A percentile compares a stretch with the other conserved stretches of the same genome.
Evolutionary conservation across 495 filamentous ascomycete genomes (phyloP).

Genomic region (Margaritispora aquatica): DNA sequence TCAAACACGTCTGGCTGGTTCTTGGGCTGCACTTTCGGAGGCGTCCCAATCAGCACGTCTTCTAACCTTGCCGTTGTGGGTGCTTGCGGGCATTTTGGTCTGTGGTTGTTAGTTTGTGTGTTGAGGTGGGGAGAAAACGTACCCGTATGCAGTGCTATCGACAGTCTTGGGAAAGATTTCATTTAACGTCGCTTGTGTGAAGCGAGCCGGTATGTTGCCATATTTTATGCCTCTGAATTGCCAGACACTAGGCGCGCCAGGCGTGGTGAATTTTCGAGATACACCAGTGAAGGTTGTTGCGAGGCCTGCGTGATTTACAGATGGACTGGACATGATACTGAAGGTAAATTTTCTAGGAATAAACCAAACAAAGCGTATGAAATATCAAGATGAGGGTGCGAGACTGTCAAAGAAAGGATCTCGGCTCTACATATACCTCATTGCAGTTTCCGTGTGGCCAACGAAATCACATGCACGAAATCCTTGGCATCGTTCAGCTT

Average conservation of each 20-base stretch:
- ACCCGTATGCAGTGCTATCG: conserved; percentile 7
- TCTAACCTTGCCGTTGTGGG: not conserved
- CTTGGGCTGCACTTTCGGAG: not conserved
- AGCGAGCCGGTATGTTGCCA: conserved; percentile 8
- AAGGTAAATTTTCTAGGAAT: not conserved
- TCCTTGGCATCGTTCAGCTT: not conserved
- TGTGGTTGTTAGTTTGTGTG: conserved; percentile 8
- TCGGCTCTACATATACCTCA: too few species aligned
- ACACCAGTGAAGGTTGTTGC: conserved; percentile 8
- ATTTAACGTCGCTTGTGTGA: conserved; percentile 4
- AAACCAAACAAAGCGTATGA: not conserved
- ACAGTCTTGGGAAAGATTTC: not conserved
- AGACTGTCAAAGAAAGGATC: too few species aligned
- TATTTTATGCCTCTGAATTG: conserved; percentile 16
- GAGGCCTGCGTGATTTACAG: not conserved
- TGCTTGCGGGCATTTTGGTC: conserved; percentile 33
- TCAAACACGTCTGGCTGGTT: conserved; percentile 16
- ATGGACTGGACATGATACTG: not conserved
- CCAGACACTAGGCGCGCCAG: conserved; percentile 18
- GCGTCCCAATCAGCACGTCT: conserved; percentile 2
- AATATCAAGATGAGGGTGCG: too few species aligned
- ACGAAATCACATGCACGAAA: too few species aligned
- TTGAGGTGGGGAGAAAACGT: not conserved
- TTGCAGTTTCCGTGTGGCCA: too few species aligned
- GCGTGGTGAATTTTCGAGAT: not conserved